These are phyloP conservation scores for Sclerospora graminicola DNA, from an alignment of 352 stramenopile genomes.

Conservation along the genomic window DNA sequence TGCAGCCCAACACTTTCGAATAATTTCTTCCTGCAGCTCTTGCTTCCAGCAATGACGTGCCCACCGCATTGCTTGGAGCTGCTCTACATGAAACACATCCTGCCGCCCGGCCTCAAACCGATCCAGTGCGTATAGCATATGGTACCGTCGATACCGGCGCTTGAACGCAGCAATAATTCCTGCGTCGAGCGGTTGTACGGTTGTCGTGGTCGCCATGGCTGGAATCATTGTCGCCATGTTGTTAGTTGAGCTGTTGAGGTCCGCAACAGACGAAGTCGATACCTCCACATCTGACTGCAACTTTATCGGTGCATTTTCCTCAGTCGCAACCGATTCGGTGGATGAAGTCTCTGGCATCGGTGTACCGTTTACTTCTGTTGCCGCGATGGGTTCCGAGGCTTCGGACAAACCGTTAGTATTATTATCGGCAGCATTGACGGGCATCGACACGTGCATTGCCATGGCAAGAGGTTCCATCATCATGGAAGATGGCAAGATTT, in stretches of 20 bases:
- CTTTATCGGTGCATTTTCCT: conserved; percentile 3
- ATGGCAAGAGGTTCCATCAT: conserved; percentile 26
- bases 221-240: conserved; percentile 9
- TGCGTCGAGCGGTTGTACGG: conserved; percentile 28
- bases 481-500: conserved; percentile 32
- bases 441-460: conserved; percentile 34
- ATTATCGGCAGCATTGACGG: conserved; percentile 26
- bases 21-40: conserved; percentile 19
- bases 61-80: conserved; percentile 46
- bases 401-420: conserved; percentile 15
- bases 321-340: conserved; percentile 2
- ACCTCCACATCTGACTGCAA: conserved; percentile 5
- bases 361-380: conserved; percentile 7
- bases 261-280: not conserved
- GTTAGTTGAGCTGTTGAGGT: conserved; percentile 6
- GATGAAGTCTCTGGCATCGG: conserved; percentile 7
- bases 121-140: conserved; percentile 44
- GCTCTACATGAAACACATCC: conserved; percentile 38
- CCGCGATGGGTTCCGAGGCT: conserved; percentile 19
- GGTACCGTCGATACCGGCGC: conserved; percentile 38
- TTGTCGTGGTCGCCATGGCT: conserved; percentile 9
- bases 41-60: conserved; percentile 36
- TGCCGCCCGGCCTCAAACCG: conserved; percentile 32
- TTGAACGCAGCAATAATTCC: conserved; percentile 42
- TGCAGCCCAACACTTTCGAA: conserved; percentile 33